These are phyloP conservation scores for Rhodotorula glutinis DNA, from an alignment of 1,284 basidiomycete species.

Conservation along the genomic window DNA sequence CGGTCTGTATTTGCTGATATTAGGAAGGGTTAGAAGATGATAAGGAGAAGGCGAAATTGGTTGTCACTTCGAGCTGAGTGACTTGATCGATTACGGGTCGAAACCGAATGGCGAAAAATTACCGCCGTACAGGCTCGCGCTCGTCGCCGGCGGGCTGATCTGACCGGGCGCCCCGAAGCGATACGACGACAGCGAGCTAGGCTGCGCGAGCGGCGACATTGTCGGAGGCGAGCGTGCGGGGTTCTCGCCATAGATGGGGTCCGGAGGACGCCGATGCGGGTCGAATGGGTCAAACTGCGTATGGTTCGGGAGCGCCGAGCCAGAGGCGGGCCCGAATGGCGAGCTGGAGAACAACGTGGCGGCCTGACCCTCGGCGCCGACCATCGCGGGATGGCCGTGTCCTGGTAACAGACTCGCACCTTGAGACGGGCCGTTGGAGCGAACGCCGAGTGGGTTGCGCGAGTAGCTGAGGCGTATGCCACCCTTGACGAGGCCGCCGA, in stretches of 20 bases:
- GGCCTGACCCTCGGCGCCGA: neutral
- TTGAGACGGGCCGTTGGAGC: slow-evolving; percentile 25
- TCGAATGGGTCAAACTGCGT: slow-evolving; percentile 7
- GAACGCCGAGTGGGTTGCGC: slow-evolving; percentile 53
- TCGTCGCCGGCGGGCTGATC: neutral
- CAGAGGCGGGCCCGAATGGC: neutral
- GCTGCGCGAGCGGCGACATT: neutral
- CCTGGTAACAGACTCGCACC: no score
- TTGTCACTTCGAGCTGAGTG: neutral
- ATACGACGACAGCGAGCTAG: neutral
- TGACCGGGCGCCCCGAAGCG: neutral
- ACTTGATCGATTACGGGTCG: neutral
- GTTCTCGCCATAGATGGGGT: slow-evolving; percentile 23
- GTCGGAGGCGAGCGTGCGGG: neutral
- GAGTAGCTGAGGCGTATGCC: slow-evolving; percentile 94
- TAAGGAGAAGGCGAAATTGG: neutral
- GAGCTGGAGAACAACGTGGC: neutral
- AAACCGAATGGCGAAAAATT: slow-evolving; percentile 21
- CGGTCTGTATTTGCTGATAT: no score
- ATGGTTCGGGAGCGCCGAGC: neutral
- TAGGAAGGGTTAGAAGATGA: no score
- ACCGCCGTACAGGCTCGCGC: slow-evolving; percentile 9
- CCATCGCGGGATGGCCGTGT: no score
- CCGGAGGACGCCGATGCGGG: slow-evolving; percentile 25
- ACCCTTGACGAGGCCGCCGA: slow-evolving; percentile 86